Base-by-base conservation (phyloP, 2,329 filamentous ascomycete genomes). In the Neocatenulostroma microsporum region DNA sequence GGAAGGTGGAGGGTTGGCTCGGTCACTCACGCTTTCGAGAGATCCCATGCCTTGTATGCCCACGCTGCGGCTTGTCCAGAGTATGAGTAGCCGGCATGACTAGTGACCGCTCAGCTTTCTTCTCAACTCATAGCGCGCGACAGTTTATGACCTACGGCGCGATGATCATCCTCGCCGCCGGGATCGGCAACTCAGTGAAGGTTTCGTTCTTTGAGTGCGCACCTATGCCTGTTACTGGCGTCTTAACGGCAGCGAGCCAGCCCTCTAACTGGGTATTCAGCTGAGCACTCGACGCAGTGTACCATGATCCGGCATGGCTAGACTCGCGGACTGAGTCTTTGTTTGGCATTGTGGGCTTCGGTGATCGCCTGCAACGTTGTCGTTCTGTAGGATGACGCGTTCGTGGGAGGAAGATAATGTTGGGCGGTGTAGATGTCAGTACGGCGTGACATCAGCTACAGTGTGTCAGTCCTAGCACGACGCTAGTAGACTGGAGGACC, bases 41-140 rank as follows among this genome's bases (percentile, higher is more conserved):
- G 72, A 59, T 96, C 87, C 33, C 94, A 78, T 5, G 76, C 75
- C 62, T 85, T 91, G 66, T 96, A 98, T 7, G 91, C 91, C 80
- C 86, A 96, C 28, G 88, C 91, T 28, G 91, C 91, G 49, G 86
- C 89, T 25, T 80, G 76, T 6, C 91, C 91, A 3, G 91, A 98
- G 68, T 89, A 96, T 2, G 76, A 68, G 65, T 94, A 98, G 43
- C 91, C 91, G 41, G 91, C 91, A 61, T 98, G 91, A 42, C 89
- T 95, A 51, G 47, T 41, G 45, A 41, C 23, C 11, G 15, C 35
- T 42, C 33, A 42, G 42, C 21, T 29, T 28, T 18, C 20, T 9
- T 26, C 11, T 4, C 17, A 8, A 36, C 33, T 20, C 28, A 36
- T 12, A 17, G 8, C n/a, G n/a, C n/a, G n/a, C n/a, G n/a, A n/a